These are phyloP conservation scores for Calocybe indica DNA, from an alignment of 768 basidiomycete genomes.

Conservation along the genomic window DNA sequence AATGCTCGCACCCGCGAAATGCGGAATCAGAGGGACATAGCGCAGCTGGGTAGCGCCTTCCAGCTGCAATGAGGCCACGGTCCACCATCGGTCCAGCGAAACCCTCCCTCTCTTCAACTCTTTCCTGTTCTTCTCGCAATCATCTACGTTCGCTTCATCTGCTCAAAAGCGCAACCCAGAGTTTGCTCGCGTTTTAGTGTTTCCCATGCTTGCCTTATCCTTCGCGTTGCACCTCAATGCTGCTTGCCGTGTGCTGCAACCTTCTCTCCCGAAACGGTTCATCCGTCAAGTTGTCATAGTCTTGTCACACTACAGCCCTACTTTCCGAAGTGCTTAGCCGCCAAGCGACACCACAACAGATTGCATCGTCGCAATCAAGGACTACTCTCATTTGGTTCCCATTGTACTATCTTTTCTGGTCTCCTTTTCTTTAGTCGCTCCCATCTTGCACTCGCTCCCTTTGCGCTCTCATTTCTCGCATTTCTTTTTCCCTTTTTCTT, in stretches of 20 bases:
- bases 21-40: slow-evolving; percentile 10
- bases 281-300: not conserved
- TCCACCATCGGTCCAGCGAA: too few relatives aligned
- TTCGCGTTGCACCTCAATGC: too few relatives aligned
- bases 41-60: slow-evolving; percentile 65
- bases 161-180: not conserved
- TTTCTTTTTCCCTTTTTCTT: not conserved
- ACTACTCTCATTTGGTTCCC: too few relatives aligned
- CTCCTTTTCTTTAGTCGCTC: slow-evolving; percentile 1
- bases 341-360: not conserved
- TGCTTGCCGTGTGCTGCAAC: too few relatives aligned
- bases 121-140: not conserved
- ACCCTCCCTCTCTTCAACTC: not conserved
- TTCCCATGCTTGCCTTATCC: too few relatives aligned
- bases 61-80: slow-evolving; percentile 42
- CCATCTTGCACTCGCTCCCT: slow-evolving; percentile 1
- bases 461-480: not conserved
- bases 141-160: not conserved
- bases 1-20: slow-evolving; percentile 10
- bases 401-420: not conserved
- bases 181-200: too few relatives aligned
- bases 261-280: not conserved
- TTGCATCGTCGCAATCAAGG: not conserved
- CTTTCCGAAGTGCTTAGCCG: not conserved
- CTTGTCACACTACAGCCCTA: not conserved